These are phyloP conservation scores for Pyrrhoderma lamaoense DNA, from an alignment of 1,284 basidiomycete species.

Conservation along the genomic window DNA sequence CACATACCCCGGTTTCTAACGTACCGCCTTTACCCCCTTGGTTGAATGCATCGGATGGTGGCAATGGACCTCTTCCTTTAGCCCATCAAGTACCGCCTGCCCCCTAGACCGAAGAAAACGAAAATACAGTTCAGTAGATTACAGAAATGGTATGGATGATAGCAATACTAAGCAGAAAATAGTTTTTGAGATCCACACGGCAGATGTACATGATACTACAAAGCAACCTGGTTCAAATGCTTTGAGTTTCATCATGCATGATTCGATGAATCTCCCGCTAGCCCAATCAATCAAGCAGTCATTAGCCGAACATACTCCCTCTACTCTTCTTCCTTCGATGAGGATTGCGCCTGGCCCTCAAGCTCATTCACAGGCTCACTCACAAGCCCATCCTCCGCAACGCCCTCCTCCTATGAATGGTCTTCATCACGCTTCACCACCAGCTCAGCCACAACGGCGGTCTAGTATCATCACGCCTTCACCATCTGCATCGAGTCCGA, in stretches of 20 bases:
- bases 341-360: not conserved
- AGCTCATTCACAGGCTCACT: no score
- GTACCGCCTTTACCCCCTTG: constrained; percentile 61
- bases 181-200: constrained; percentile 8
- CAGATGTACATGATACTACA: no score
- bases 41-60: constrained; percentile 22
- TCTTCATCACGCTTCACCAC: not conserved
- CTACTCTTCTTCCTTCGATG: constrained; percentile 2
- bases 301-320: not conserved
- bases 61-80: no score
- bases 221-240: not conserved
- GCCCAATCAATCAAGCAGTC: not conserved
- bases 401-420: not conserved
- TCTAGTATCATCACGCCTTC: no score
- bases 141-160: constrained; percentile 7
- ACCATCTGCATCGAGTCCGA: no score
- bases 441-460: no score
- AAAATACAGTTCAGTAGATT: constrained; percentile 10
- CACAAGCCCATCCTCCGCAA: not conserved
- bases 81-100: no score
- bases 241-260: constrained; percentile 12
- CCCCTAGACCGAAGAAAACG: constrained; percentile 4
- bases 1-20: constrained; percentile 26
- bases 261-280: not conserved
- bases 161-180: not conserved